Base-by-base conservation (phyloP, 2,329 filamentous ascomycete species). In the Trichoderma endophyticum region DNA sequence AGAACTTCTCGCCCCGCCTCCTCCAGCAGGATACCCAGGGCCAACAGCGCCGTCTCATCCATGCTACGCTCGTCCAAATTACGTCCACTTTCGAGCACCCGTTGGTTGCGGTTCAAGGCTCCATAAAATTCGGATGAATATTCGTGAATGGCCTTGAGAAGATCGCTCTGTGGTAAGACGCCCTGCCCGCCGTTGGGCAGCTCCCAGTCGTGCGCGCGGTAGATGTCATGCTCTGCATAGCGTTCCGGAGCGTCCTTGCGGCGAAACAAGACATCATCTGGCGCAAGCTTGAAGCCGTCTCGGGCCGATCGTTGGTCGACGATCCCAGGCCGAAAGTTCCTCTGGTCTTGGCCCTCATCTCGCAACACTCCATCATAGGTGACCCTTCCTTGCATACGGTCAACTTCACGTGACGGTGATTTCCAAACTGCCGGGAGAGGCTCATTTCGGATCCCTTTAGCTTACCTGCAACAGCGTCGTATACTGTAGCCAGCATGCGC, bases 11-110 rank as follows among this genome's bases (percentile, higher is more conserved):
- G 84, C 18, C 87, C 85, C 3, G 88, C 87, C 80, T 95, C 93
- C 81, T 95, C 92, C 56, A 95, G 82, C 71, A 95, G 80, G 63
- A 95, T 89, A 1, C 92, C 92, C 77, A 95, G 85, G 1, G 92
- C 92, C 69, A 95, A 82, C 72, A 95, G 84, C 4, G 92, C 92
- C 15, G 92, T 93, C 82, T 93, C 93, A 77, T 95, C 92, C 87
- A 95, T 89, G 79, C 89, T 92, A 74, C 86, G 80, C 78, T 88
- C 85, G 73, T 88, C 84, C 48, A 86, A 76, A 67, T 79, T 79
- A 34, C 78, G 75, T 8, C 74, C 71, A 36, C 73, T 62, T 8
- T 59, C 28, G 24, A 63, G 6, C 6, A 75, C n/a, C 75, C 73
- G 32, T 62, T 28, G 66, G 36, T 43, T 73, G 72, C 79, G 75